These are phyloP conservation scores for Colletotrichum sp. DNA, from an alignment of 2,329 filamentous ascomycete species.

Conservation along the genomic window DNA sequence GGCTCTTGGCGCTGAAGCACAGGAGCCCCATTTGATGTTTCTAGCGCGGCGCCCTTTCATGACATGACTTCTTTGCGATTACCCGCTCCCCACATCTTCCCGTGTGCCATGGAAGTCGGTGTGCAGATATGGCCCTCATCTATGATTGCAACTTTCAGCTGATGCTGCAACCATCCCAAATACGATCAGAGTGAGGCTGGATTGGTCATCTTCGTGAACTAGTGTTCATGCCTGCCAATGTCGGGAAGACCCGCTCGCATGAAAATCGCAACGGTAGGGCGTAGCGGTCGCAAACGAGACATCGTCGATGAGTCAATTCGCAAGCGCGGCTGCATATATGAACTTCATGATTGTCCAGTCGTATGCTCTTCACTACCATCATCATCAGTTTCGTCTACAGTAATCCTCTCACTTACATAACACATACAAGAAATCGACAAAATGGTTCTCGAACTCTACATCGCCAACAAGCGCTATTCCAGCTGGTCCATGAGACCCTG, in stretches of 20 bases:
- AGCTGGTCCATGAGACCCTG: slow-evolving; percentile 52
- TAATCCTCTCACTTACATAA: too few relatives aligned
- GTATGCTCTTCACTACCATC: rapidly evolving
- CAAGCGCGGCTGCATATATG: not conserved
- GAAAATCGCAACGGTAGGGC: not conserved
- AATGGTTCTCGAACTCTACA: slow-evolving; percentile 45
- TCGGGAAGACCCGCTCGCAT: not conserved
- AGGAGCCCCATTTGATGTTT: not conserved
- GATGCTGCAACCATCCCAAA: not conserved
- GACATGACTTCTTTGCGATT: not conserved
- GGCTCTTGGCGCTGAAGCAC: not conserved
- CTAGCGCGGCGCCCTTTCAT: not conserved
- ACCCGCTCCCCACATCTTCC: not conserved
- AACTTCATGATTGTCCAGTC: not conserved
- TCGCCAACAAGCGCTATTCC: slow-evolving; percentile 50
- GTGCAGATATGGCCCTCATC: not conserved
- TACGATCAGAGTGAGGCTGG: not conserved
- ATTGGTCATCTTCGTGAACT: not conserved
- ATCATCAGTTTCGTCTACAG: not conserved
- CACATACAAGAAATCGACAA: not conserved
- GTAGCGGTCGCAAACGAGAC: not conserved
- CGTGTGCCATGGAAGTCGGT: not conserved
- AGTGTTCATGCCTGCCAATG: not conserved
- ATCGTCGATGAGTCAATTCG: slow-evolving; percentile 5
- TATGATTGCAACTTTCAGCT: not conserved